These are phyloP conservation scores for Blastobotrys illinoisensis DNA, from an alignment of 1,139 yeast genomes.

Conservation along the genomic window DNA sequence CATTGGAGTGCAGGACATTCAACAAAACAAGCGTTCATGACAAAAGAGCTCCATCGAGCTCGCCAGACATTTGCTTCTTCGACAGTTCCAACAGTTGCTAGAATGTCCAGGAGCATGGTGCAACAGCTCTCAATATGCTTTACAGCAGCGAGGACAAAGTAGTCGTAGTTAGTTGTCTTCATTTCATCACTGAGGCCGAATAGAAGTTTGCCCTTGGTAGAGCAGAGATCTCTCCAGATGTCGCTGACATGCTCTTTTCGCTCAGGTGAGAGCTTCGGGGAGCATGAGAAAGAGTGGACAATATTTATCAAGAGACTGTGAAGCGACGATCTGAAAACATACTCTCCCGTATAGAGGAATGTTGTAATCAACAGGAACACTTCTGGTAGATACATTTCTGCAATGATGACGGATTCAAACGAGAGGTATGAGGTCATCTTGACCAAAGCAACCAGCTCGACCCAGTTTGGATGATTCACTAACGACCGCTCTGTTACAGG, in stretches of 20 bases:
- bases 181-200: conserved; percentile 75
- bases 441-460: conserved; percentile 66
- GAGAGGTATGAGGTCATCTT: conserved; percentile 62
- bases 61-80: conserved; percentile 56
- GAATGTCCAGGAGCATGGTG: conserved; percentile 52
- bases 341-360: conserved; percentile 67
- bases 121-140: conserved; percentile 60
- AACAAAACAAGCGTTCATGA: conserved; percentile 57
- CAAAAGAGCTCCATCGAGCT: conserved; percentile 63
- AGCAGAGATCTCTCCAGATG: conserved; percentile 56
- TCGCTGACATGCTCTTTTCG: conserved; percentile 45
- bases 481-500: conserved; percentile 34
- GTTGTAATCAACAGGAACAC: conserved; percentile 63
- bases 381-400: conserved; percentile 68
- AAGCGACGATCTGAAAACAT: conserved; percentile 61
- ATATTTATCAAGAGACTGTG: conserved; percentile 64
- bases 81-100: conserved; percentile 46
- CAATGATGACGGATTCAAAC: conserved; percentile 63
- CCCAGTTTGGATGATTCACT: conserved; percentile 59
- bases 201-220: conserved; percentile 67
- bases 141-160: conserved; percentile 47
- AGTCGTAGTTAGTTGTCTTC: conserved; percentile 38
- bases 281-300: conserved; percentile 64
- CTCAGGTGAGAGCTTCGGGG: conserved; percentile 44
- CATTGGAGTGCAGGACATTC: conserved; percentile 60